Percentiles rank a stretch among this genome's conserved stretches.
Conservation (phyloP, 208 protist species). For the Paratrypanosoma confusum region DNA sequence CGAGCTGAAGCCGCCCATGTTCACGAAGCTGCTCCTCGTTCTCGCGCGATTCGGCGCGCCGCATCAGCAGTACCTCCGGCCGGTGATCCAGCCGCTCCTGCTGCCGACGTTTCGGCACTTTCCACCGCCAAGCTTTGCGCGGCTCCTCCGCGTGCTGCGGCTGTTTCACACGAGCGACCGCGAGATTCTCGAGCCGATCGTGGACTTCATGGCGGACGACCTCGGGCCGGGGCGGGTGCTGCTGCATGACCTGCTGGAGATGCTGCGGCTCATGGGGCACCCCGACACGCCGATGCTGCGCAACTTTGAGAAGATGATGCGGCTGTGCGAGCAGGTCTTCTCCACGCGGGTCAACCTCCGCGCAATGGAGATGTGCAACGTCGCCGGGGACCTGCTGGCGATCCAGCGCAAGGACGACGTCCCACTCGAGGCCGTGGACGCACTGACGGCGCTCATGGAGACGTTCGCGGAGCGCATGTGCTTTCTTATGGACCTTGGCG, state of each 20-base stretch:
- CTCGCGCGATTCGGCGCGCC: conserved; percentile 45
- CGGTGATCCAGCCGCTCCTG: conserved; percentile 34
- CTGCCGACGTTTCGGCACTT: conserved; percentile 38
- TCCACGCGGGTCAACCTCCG: conserved; percentile 17
- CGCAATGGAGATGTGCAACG: conserved; percentile 45
- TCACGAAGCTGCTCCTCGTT: conserved; percentile 54
- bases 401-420: conserved; percentile 38
- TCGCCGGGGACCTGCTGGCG: conserved; percentile 18
- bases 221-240: not conserved
- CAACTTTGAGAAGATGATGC: conserved; percentile 7
- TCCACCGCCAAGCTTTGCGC: conserved; percentile 56
- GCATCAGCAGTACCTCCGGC: conserved; percentile 71
- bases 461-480: conserved; percentile 34
- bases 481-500: conserved; percentile 26
- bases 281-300: conserved; percentile 9
- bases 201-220: conserved; percentile 20
- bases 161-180: conserved; percentile 31
- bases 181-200: conserved; percentile 38
- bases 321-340: conserved; percentile 15
- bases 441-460: conserved; percentile 38
- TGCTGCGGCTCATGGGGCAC: conserved; percentile 10
- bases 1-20: conserved; percentile 44
- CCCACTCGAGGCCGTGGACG: conserved; percentile 35
- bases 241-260: conserved; percentile 10
- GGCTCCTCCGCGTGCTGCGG: conserved; percentile 39